A percentile compares a stretch with the other conserved stretches of the same genome.
phyloP scores from a whole-genome alignment of 202 grass and related monocot genomes.

The Saccharum hybrid region DNA sequence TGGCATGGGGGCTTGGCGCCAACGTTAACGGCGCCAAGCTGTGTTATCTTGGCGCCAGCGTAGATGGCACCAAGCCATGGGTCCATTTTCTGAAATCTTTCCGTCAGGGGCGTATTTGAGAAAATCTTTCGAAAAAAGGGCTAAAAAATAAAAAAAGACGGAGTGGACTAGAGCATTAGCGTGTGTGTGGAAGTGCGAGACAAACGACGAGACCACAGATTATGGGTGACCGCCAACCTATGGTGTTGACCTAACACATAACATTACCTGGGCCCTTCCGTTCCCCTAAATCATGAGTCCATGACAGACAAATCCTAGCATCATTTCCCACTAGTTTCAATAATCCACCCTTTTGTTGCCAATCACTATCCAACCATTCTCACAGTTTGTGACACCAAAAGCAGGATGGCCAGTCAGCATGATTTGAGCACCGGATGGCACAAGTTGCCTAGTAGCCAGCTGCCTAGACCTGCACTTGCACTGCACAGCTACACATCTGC shows the following conservation, averaged over 20 bases:
- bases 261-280: not conserved
- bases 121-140: too few relatives aligned
- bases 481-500: not conserved
- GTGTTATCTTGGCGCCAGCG: too few relatives aligned
- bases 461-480: not conserved
- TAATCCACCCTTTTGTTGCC: not conserved
- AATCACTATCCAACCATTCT: slow-evolving; percentile 1
- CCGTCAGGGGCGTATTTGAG: too few relatives aligned
- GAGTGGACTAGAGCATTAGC: slow-evolving; percentile 10
- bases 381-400: slow-evolving; percentile 28
- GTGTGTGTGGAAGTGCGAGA: slow-evolving; percentile 25
- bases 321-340: not conserved
- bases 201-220: slow-evolving; percentile 13
- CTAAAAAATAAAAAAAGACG: too few relatives aligned
- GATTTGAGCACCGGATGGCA: not conserved
- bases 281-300: slow-evolving; percentile 29
- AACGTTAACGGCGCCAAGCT: too few relatives aligned
- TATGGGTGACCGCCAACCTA: slow-evolving; percentile 39
- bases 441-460: not conserved
- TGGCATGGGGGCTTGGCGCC: too few relatives aligned
- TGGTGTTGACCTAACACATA: slow-evolving; percentile 33
- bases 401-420: not conserved
- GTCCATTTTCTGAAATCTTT: too few relatives aligned
- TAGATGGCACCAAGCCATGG: too few relatives aligned
- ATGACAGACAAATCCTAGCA: not conserved